A percentile compares a stretch with the other conserved stretches of the same genome.
phyloP scores from a whole-genome alignment of 2,329 filamentous ascomycete genomes.

The Colletotrichum falcatum region DNA sequence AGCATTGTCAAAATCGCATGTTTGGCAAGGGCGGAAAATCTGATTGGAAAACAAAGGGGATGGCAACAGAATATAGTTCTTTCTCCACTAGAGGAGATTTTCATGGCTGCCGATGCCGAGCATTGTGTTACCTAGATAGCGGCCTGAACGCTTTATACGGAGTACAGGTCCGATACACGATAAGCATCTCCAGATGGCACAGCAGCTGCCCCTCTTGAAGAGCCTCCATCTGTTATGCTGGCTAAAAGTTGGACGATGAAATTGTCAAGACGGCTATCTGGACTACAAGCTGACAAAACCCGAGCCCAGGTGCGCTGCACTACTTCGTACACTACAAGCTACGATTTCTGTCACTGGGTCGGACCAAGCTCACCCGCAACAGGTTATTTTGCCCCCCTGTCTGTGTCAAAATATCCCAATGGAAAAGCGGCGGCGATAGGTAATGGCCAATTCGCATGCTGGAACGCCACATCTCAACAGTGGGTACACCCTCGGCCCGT shows the following conservation, averaged over 20 bases:
- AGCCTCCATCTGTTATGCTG: neutral
- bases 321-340: neutral
- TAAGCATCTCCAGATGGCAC: neutral
- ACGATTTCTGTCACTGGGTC: neutral
- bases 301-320: neutral
- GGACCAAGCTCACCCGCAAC: slow-evolving; percentile 18
- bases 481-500: slow-evolving; percentile 9
- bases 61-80: too few species aligned
- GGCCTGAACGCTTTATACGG: neutral
- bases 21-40: neutral
- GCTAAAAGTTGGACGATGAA: neutral
- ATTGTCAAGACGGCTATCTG: too few species aligned
- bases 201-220: neutral
- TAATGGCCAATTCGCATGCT: neutral
- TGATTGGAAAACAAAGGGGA: too few species aligned
- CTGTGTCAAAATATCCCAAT: neutral
- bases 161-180: neutral
- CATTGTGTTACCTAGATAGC: slow-evolving; percentile 16
- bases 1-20: neutral
- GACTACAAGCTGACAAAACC: neutral
- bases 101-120: neutral
- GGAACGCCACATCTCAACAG: slow-evolving; percentile 5
- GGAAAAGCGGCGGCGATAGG: neutral
- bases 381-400: slow-evolving; percentile 25
- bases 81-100: neutral